These are phyloP conservation scores for Ophiostoma himal-ulmi DNA, from an alignment of 2,329 filamentous ascomycete genomes.

Conservation along the genomic window DNA sequence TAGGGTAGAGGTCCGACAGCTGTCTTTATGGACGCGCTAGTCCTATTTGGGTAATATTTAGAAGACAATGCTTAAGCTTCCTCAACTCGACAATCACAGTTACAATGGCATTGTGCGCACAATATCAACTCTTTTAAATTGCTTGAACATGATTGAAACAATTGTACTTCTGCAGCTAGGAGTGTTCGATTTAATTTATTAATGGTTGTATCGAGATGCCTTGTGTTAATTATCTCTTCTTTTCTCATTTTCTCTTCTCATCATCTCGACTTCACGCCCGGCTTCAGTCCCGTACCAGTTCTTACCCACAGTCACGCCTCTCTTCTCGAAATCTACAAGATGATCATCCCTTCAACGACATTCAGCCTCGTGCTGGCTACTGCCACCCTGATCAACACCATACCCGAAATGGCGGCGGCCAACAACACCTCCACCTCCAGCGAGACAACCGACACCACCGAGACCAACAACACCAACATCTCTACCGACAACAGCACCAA, in stretches of 20 bases:
- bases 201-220: neutral
- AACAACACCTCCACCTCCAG: neutral
- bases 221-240: neutral
- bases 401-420: neutral
- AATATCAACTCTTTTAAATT: neutral
- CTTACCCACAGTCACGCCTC: neutral
- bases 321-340: neutral
- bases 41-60: neutral
- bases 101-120: neutral
- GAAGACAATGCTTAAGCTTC: neutral
- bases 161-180: too few species aligned
- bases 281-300: neutral
- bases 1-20: too few species aligned
- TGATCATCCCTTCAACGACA: neutral
- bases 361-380: neutral
- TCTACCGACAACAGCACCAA: constrained; percentile 14
- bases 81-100: neutral
- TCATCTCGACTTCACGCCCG: neutral
- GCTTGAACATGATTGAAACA: too few species aligned
- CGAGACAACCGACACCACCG: neutral
- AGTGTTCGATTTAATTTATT: neutral
- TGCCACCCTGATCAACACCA: neutral
- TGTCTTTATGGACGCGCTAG: neutral
- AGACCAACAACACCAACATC: constrained; percentile 11
- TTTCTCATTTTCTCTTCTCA: neutral